Evolutionary conservation across 2,329 filamentous ascomycete species (phyloP).

Genomic region (Beauveria varroae): DNA sequence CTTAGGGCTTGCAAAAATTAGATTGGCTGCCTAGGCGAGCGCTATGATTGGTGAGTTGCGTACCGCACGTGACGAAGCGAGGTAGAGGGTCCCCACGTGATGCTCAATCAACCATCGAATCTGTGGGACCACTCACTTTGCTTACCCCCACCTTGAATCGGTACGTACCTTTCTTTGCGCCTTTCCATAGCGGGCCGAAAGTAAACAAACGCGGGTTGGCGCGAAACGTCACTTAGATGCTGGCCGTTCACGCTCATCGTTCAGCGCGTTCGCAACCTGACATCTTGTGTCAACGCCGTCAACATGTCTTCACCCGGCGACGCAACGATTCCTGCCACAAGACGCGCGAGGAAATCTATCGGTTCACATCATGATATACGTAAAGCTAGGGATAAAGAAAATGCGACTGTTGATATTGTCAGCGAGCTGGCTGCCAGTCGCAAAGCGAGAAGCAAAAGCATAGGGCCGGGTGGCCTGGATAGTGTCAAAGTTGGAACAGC

Average conservation of each 20-base stretch:
- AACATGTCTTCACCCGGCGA: slow-evolving; percentile 27
- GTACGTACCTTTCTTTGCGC: slow-evolving; percentile 15
- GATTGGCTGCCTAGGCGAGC: slow-evolving; percentile 25
- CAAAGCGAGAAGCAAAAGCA: slow-evolving; percentile 85
- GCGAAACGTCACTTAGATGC: slow-evolving; percentile 16
- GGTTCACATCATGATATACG: slow-evolving; percentile 46
- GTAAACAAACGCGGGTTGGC: slow-evolving; percentile 32
- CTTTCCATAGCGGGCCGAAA: slow-evolving; percentile 18
- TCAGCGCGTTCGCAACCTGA: slow-evolving; percentile 8
- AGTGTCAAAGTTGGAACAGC: slow-evolving; percentile 67
- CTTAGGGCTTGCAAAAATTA: slow-evolving; percentile 36
- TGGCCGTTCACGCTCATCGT: slow-evolving; percentile 5
- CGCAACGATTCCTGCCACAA: slow-evolving; percentile 47
- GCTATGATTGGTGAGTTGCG: slow-evolving; percentile 14
- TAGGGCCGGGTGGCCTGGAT: slow-evolving; percentile 86
- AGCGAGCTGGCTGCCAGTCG: slow-evolving; percentile 44
- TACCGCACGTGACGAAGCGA: slow-evolving; percentile 24
- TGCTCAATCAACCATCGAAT: neutral
- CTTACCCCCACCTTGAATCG: slow-evolving; percentile 1
- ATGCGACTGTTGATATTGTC: slow-evolving; percentile 61
- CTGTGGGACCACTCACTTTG: neutral
- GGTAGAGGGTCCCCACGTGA: slow-evolving; percentile 8
- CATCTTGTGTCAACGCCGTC: slow-evolving; percentile 14
- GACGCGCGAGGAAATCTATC: slow-evolving; percentile 64
- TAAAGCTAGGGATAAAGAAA: slow-evolving; percentile 64